phyloP scores from a whole-genome alignment of 805 yeast species.

The Sporopachydermia quercuum region DNA sequence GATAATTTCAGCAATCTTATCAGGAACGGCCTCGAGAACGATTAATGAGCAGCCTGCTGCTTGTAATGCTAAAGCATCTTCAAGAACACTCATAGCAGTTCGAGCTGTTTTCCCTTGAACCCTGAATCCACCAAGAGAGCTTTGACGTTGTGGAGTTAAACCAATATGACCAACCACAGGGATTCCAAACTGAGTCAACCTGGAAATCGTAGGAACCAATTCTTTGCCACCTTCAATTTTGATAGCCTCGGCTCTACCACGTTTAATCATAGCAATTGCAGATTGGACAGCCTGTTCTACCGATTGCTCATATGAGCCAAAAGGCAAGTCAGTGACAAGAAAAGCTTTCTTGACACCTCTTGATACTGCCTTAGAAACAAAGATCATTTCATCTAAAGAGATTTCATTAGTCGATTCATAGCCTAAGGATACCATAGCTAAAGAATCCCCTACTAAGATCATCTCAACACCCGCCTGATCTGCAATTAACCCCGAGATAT shows the following conservation, averaged over 20 bases:
- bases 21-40: slow-evolving; percentile 80
- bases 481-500: slow-evolving; percentile 58
- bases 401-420: slow-evolving; percentile 59
- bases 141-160: slow-evolving; percentile 75
- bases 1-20: slow-evolving; percentile 46
- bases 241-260: slow-evolving; percentile 49
- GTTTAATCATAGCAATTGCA: slow-evolving; percentile 37
- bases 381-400: slow-evolving; percentile 60
- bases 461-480: slow-evolving; percentile 53
- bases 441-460: slow-evolving; percentile 76
- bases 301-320: slow-evolving; percentile 67
- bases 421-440: slow-evolving; percentile 87
- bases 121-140: slow-evolving; percentile 72
- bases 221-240: slow-evolving; percentile 75
- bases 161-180: slow-evolving; percentile 92
- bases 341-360: slow-evolving; percentile 56
- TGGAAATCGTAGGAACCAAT: slow-evolving; percentile 35
- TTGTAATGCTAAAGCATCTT: slow-evolving; percentile 59
- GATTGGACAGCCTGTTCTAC: slow-evolving; percentile 46
- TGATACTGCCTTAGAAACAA: slow-evolving; percentile 60
- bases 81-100: slow-evolving; percentile 39
- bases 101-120: slow-evolving; percentile 55
- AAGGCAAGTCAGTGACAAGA: slow-evolving; percentile 76
- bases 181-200: slow-evolving; percentile 53
- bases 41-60: slow-evolving; percentile 63